Evolutionary conservation across 1,284 basidiomycete genomes (phyloP), one percentile per base, ranked within the genome.

Genomic region (Pyrrhoderma noxium): DNA sequence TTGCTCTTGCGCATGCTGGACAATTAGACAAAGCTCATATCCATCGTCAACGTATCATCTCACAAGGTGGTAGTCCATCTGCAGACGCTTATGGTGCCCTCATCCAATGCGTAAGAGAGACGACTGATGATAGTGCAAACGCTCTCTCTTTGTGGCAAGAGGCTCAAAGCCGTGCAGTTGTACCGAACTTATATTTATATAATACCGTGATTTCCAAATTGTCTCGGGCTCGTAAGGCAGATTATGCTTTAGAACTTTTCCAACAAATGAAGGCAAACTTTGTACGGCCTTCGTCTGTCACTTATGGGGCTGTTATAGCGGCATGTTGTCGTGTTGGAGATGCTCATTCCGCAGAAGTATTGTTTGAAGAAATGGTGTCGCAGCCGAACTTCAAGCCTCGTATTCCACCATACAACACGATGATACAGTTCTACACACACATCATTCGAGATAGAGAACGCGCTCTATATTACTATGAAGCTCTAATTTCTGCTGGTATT

Each of bases 381-480:
- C 76, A 84, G 58, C 74, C 69, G 23, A 82, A 83, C 59, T 98
- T 93, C 75, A 85, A 77, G 68, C 85, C 94, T 7, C 77, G 93
- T 5, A 85, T 96, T 1, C 95, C 96, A 19, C 95, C 95, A 3
- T 92, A 82, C 74, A 99, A 97, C 70, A 97, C 90, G 36, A 97
- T 99, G 94, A 97, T 99, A 79, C 96, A 99, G 68, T 79, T 95
- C 64, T 96, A 92, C 70, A 86, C 89, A 45, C 83, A 88, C 56
- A 95, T 88, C 21, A 88, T 89, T 62, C 93, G 93, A 1, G 85
- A 93, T 60, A 82, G 93, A 47, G 78, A 79, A 27, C 76, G 80
- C 40, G 86, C 87, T 13, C 67, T 96, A 36, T 71, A 79, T 59
- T 99, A 89, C 68, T 90, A 89, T 66, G 64, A 85, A 49, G 75